Evolutionary conservation across 208 protist genomes (phyloP).

Genomic region (Wallacemonas sp.): DNA sequence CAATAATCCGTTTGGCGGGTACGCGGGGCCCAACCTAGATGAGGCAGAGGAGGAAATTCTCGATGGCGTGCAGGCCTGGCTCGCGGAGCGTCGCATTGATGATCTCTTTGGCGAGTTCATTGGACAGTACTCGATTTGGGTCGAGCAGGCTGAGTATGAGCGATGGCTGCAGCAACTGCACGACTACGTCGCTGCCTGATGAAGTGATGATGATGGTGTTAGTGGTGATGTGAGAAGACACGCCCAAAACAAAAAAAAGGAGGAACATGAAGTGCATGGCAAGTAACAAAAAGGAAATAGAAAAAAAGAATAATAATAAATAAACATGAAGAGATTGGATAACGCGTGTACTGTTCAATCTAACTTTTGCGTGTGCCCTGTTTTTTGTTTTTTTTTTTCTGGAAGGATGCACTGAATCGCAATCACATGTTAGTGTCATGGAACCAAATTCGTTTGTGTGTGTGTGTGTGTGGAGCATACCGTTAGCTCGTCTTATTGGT

Average conservation of each 20-base stretch:
- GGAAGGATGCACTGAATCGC: too few species aligned
- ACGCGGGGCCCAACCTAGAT: conserved; percentile 71
- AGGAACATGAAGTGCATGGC: conserved; percentile 6
- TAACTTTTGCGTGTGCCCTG: too few species aligned
- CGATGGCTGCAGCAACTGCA: conserved; percentile 79
- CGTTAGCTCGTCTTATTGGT: too few species aligned
- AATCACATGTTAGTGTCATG: not conserved
- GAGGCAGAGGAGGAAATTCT: conserved; percentile 84
- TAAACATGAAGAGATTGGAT: too few species aligned
- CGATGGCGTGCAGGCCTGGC: conserved; percentile 72
- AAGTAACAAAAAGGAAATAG: not conserved
- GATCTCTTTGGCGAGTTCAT: conserved; percentile 85
- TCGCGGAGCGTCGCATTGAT: conserved; percentile 80
- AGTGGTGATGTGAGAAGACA: not conserved
- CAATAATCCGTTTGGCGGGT: conserved; percentile 71
- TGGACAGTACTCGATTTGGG: conserved; percentile 75
- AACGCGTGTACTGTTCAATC: too few species aligned
- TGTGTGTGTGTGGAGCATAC: conserved; percentile 10
- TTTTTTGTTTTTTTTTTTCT: too few species aligned
- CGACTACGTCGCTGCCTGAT: conserved; percentile 80
- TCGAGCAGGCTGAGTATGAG: conserved; percentile 89
- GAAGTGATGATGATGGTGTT: not conserved
- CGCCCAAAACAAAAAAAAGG: conserved; percentile 5
- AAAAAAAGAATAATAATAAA: too few species aligned
- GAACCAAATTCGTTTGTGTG: not conserved